Evolutionary conservation across 23 red algal genomes (phyloP).

Genomic region (Agarophyton chilense): DNA sequence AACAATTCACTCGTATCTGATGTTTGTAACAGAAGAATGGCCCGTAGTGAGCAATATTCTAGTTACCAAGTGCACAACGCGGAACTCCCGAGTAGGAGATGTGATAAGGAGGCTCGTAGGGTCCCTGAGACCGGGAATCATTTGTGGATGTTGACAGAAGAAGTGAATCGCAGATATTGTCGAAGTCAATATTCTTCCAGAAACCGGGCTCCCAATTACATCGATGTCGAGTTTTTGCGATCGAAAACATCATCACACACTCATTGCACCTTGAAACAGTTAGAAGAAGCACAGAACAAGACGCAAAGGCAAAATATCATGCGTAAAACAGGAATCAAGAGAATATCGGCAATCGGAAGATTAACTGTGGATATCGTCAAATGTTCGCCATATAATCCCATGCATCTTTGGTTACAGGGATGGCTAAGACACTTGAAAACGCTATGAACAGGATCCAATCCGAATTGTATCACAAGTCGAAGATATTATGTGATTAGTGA

Average conservation of each 20-base stretch:
- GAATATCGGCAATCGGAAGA: not conserved
- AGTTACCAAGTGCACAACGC: conserved; percentile 8
- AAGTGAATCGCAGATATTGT: not conserved
- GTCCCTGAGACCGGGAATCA: not conserved
- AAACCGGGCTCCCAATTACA: not conserved
- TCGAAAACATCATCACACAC: not conserved
- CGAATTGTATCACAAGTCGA: not conserved
- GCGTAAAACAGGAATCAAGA: not conserved
- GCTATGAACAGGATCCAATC: not conserved
- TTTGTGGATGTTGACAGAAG: not conserved
- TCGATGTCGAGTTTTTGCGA: not conserved
- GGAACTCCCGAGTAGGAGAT: not conserved
- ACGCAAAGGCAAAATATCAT: not conserved
- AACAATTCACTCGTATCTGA: not conserved
- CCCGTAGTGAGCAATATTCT: conserved; percentile 4
- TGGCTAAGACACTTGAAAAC: conserved; percentile 14
- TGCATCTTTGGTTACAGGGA: conserved; percentile 14
- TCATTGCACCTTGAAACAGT: not conserved
- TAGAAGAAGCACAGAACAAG: not conserved
- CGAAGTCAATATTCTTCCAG: not conserved
- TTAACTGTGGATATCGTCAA: not conserved
- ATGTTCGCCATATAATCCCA: conserved; percentile 5
- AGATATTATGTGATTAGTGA: not conserved
- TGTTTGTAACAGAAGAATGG: conserved; percentile 12
- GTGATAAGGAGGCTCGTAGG: not conserved